Evolutionary conservation across 1,139 yeast genomes (phyloP).

Genomic region (Geotrichum reessii): DNA sequence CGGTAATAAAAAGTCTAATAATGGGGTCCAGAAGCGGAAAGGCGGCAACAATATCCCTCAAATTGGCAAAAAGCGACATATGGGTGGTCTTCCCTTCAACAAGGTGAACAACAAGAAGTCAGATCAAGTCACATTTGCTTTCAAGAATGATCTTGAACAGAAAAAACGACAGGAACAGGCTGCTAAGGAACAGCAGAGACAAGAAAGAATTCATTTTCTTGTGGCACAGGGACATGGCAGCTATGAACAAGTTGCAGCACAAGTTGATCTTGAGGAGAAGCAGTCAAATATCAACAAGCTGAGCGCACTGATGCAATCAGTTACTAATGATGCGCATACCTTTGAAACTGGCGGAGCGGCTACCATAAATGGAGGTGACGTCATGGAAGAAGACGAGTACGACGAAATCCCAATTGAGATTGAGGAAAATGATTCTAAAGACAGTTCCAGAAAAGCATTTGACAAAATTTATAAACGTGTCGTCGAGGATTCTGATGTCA

Average conservation of each 20-base stretch:
- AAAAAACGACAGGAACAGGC: slow-evolving; percentile 47
- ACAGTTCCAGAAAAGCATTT: slow-evolving; percentile 78
- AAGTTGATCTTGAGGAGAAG: slow-evolving; percentile 16
- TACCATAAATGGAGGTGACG: slow-evolving; percentile 36
- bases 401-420: slow-evolving; percentile 17
- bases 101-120: not conserved
- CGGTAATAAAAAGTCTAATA: slow-evolving; percentile 2
- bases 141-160: slow-evolving; percentile 85
- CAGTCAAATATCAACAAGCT: slow-evolving; percentile 47
- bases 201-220: slow-evolving; percentile 17
- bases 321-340: slow-evolving; percentile 71
- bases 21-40: slow-evolving; percentile 11
- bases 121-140: slow-evolving; percentile 38
- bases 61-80: not conserved
- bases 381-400: slow-evolving; percentile 28
- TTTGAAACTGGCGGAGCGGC: slow-evolving; percentile 47
- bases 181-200: slow-evolving; percentile 19
- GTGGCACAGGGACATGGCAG: slow-evolving; percentile 39
- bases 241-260: slow-evolving; percentile 44
- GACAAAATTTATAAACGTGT: slow-evolving; percentile 69
- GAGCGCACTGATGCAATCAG: slow-evolving; percentile 83
- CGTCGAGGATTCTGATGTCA: slow-evolving; percentile 84
- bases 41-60: slow-evolving; percentile 4
- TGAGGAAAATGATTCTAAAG: slow-evolving; percentile 35
- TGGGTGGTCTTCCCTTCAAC: not conserved